Conservation (phyloP, 129 eudicot genomes). For the Mikania micrantha region DNA sequence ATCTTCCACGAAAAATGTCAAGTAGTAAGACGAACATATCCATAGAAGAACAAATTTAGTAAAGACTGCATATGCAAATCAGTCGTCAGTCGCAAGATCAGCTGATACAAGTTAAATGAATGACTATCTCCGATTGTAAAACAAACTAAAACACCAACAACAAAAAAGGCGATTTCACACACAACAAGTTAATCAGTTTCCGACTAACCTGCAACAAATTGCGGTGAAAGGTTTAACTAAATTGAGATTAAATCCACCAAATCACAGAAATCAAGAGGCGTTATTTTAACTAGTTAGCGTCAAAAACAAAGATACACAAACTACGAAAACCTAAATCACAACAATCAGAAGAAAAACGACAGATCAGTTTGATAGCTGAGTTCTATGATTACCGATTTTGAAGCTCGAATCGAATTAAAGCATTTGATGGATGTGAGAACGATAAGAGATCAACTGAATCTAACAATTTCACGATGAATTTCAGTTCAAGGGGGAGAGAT, state of each 20-base stretch:
- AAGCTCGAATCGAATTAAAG: slow-evolving; percentile 18
- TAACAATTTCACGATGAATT: not conserved
- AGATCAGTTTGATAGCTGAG: slow-evolving; percentile 15
- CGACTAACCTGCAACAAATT: slow-evolving; percentile 1
- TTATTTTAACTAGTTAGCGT: slow-evolving; percentile 11
- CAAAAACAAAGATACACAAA: slow-evolving; percentile 6
- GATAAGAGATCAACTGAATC: slow-evolving; percentile 18
- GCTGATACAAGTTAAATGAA: slow-evolving; percentile 6
- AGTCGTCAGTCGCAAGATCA: slow-evolving; percentile 11
- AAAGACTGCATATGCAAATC: not conserved
- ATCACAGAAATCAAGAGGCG: slow-evolving; percentile 1
- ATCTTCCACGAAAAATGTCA: not conserved
- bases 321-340: slow-evolving; percentile 7
- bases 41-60: not conserved
- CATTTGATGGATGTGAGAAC: not conserved
- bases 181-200: not conserved
- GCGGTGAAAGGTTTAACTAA: not conserved
- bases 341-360: not conserved
- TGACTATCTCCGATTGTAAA: not conserved
- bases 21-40: not conserved
- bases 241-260: slow-evolving; percentile 8
- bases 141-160: not conserved
- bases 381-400: slow-evolving; percentile 25
- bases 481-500: slow-evolving; percentile 14
- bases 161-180: slow-evolving; percentile 2